These are phyloP conservation scores for Pythium vanterpoolii DNA, from an alignment of 352 stramenopile species.

Conservation along the genomic window DNA sequence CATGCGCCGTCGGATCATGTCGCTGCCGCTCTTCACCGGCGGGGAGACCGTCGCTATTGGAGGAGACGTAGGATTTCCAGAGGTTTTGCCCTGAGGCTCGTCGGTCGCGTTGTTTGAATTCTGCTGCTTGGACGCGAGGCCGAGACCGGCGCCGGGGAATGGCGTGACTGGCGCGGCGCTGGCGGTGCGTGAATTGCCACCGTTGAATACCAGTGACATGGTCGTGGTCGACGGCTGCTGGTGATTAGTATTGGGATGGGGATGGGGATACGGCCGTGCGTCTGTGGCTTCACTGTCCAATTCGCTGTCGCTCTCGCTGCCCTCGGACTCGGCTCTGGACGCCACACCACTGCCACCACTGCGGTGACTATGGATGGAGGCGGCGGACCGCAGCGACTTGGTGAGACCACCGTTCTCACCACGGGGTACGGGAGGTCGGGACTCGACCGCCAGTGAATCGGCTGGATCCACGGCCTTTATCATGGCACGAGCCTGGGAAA, in stretches of 20 bases:
- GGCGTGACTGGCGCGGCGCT: slow-evolving; percentile 10
- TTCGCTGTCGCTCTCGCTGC: slow-evolving; percentile 42
- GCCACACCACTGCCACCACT: background rate
- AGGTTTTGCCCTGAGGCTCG: slow-evolving; percentile 13
- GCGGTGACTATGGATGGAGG: slow-evolving; percentile 7
- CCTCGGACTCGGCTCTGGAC: slow-evolving; percentile 4
- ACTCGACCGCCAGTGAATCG: background rate
- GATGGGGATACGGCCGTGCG: slow-evolving; percentile 14
- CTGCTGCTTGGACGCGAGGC: background rate
- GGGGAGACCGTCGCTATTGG: slow-evolving; percentile 8
- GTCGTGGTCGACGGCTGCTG: slow-evolving; percentile 16
- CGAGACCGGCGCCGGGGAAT: background rate
- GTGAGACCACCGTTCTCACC: too few species aligned
- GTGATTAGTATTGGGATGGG: slow-evolving; percentile 2
- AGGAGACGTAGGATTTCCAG: background rate
- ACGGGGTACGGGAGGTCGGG: too few species aligned
- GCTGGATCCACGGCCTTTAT: slow-evolving; percentile 11
- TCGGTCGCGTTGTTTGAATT: slow-evolving; percentile 4
- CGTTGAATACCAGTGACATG: slow-evolving; percentile 25
- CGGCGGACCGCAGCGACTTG: background rate
- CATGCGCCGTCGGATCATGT: slow-evolving; percentile 64
- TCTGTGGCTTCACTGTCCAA: slow-evolving; percentile 20
- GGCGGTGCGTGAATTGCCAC: background rate
- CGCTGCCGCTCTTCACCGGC: slow-evolving; percentile 33
- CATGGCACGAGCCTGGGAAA: slow-evolving; percentile 19